Base-by-base conservation (phyloP, 1,284 basidiomycete species). In the Takashimella koratensis region DNA sequence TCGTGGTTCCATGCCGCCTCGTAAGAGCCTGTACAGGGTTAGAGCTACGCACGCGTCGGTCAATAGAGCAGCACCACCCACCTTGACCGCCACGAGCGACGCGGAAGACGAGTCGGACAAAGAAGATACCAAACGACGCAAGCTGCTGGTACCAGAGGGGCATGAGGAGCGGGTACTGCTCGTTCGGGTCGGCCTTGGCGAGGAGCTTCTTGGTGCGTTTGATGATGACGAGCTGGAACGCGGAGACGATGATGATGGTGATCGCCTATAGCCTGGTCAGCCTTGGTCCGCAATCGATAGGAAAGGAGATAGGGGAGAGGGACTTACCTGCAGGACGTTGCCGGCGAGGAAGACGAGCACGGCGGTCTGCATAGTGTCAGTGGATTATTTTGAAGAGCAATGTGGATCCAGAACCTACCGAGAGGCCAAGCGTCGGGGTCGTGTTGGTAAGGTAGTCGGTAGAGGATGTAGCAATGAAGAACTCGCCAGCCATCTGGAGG, bases 1-100 rank as follows among this genome's bases (percentile, higher is more conserved):
- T 68, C 67, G 48, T 67, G 60, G 13, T 54, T 57, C 5, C 48
- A 45, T 5, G 67, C 60, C 49, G 57, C 63, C 1, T 52, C 65
- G 47, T 59, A 68, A 11, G 58, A 52, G 3, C 64, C 64, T 66
- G 49, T 20, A 30, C 25, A 23, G 19, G 36, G 19, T 26, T 21
- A n/a, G 44, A 26, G 20, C 19, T 43, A 45, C n/a, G 42, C 12
- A 45, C 42, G 43, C 8, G 6, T 21, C 8, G 3, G 20, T 26
- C 43, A 51, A 20, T 43, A 6, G 21, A 27, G 20, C 8, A 25
- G 20, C 4, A 41, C n/a, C 3, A 53, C 62, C 51, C 20, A 62
- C 64, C 66, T 43, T 68, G 66, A 36, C 59, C 63, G 36, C 64
- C 66, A 44, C 59, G 45, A 5, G 64, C 66, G 42, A 68, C 64